Evolutionary conservation across 768 basidiomycete species (phyloP).

Genomic region (Thelephora aurantiotincta): DNA sequence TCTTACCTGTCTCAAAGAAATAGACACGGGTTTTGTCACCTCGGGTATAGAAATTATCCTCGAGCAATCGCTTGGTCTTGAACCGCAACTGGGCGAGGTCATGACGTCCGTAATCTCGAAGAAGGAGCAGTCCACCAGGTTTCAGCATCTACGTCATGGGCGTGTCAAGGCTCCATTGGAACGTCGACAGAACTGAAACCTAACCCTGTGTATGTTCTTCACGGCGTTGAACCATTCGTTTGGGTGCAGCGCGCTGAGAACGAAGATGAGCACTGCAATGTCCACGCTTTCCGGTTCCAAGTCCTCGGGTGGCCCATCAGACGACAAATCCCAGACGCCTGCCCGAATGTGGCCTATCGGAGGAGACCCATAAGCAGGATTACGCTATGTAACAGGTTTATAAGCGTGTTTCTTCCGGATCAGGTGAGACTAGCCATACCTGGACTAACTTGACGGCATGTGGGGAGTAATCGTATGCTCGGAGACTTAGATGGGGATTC

Average conservation of each 20-base stretch:
- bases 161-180: not conserved
- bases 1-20: constrained; percentile 82
- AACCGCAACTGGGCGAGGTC: constrained; percentile 93
- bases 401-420: not conserved
- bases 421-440: constrained; percentile 25
- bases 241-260: constrained; percentile 87
- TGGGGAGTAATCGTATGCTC: constrained; percentile 83
- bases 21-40: constrained; percentile 97
- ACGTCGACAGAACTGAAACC: constrained; percentile 1
- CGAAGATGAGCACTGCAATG: constrained; percentile 85
- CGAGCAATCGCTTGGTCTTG: constrained; percentile 74
- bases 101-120: constrained; percentile 91
- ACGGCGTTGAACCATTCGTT: constrained; percentile 81
- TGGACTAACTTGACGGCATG: constrained; percentile 86
- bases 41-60: constrained; percentile 90
- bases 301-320: constrained; percentile 43
- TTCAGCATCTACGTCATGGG: constrained; percentile 56
- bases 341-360: constrained; percentile 61
- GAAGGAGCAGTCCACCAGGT: constrained; percentile 70
- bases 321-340: constrained; percentile 86
- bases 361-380: constrained; percentile 54
- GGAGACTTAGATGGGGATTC: constrained; percentile 61
- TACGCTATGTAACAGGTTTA: constrained; percentile 34
- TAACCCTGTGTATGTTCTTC: constrained; percentile 62
- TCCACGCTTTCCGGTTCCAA: constrained; percentile 64